phyloP scores from a whole-genome alignment of 169 alveolate species.

The Ichthyophthirius multifiliis region DNA sequence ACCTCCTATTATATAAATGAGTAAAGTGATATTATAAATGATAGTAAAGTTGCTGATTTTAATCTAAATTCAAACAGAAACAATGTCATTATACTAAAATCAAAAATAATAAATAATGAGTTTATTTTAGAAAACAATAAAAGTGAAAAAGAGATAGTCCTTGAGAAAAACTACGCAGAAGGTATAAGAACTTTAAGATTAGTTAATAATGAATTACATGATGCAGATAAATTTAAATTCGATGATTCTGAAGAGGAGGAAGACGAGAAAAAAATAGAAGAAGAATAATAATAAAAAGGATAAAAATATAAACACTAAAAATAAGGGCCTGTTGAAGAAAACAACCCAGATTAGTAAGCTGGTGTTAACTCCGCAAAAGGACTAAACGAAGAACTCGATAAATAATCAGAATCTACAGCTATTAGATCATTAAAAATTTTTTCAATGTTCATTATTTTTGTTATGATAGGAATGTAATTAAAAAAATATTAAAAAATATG shows the following conservation, averaged over 20 bases:
- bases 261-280: neutral
- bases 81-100: neutral
- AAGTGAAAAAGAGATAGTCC: neutral
- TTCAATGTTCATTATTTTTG: neutral
- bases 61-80: neutral
- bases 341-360: neutral
- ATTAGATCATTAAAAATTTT: neutral
- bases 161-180: neutral
- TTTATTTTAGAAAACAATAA: neutral
- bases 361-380: neutral
- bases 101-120: neutral
- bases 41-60: neutral
- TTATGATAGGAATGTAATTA: neutral
- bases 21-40: neutral
- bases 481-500: neutral
- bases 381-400: neutral
- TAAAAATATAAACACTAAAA: neutral
- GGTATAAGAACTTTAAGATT: neutral
- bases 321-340: neutral
- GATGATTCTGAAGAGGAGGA: conserved; percentile 8
- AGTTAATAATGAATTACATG: neutral
- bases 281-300: neutral
- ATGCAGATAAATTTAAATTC: neutral
- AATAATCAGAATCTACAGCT: neutral
- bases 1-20: neutral